A percentile compares a stretch with the other conserved stretches of the same genome.
phyloP scores from a whole-genome alignment of 495 filamentous ascomycete species.

The Venustampulla echinocandica region DNA sequence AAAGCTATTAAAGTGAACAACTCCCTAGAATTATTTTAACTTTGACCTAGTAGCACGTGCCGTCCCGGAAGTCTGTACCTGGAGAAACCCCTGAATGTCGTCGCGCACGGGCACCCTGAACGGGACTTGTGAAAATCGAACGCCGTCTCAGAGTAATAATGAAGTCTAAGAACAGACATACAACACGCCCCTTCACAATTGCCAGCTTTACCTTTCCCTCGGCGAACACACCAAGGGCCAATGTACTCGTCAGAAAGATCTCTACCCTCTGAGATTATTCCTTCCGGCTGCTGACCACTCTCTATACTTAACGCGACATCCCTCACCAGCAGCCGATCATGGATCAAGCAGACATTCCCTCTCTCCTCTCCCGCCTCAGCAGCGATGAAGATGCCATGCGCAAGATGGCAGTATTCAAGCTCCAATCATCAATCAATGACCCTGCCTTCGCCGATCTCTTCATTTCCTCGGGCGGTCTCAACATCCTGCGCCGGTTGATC shows the following conservation, averaged over 20 bases:
- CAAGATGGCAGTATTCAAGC: slow-evolving; percentile 98
- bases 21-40: no score
- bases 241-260: background rate
- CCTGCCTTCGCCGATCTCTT: slow-evolving; percentile 96
- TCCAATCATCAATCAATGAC: slow-evolving; percentile 88
- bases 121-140: no score
- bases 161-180: no score
- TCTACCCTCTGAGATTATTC: background rate
- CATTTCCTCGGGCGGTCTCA: slow-evolving; percentile 78
- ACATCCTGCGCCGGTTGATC: slow-evolving; percentile 69
- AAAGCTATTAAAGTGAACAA: no score
- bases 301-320: background rate
- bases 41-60: no score
- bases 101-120: no score
- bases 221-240: background rate
- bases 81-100: no score
- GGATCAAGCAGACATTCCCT: slow-evolving; percentile 42
- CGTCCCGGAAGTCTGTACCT: no score
- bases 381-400: slow-evolving; percentile 75
- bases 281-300: background rate
- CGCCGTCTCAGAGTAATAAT: no score
- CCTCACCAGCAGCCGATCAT: no score
- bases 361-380: slow-evolving; percentile 44
- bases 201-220: no score
- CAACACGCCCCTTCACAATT: no score